Evolutionary conservation across 495 filamentous ascomycete genomes (phyloP), one percentile per base, ranked within the genome.

Genomic region (Aspergillus diversus): DNA sequence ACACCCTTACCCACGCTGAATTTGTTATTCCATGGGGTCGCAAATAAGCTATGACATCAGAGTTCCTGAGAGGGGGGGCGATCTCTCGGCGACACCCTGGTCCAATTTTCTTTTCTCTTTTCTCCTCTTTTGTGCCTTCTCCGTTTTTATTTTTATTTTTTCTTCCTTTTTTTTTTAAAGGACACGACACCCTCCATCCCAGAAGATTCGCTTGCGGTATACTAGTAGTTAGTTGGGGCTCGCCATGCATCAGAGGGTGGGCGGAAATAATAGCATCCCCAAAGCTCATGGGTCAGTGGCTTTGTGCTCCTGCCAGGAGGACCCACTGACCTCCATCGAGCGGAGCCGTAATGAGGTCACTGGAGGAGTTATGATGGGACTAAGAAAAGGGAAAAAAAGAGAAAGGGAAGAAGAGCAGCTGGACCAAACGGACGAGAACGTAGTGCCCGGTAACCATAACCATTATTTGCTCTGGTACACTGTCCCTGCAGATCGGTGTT

Each of bases 281-380:
- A 71, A 65, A 46, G 58, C 63, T 56, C 49, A 52, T 62, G 56
- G 63, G 58, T 61, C 66, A 27, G 51, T 34, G 9, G 8, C 13
- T 21, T 46, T 16, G 63, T 34, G 69, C 31, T 65, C 65, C 69
- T 67, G 68, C 55, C 35, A 50, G 55, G 21, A 66, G 60, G 59
- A 67, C 51, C 62, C 58, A 66, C 31, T 53, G 31, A 51, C 31
- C 61, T 55, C 65, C 64, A 49, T 50, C 51, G 33, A 39, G 21
- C 49, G 51, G 48, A 57, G 46, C 59, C 39, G 54, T 33, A 60
- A 74, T 77, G 75, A 76, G 72, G 72, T 77, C 73, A 77, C 73
- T 64, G 61, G 62, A 66, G 53, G 7, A 49, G 52, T 54, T 11
- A 43, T 43, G n/a, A 43, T 43, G 11, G n/a, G 39, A 43, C 11